Conservation (phyloP, 139 green algal genomes). For the Micractinium conductrix region DNA sequence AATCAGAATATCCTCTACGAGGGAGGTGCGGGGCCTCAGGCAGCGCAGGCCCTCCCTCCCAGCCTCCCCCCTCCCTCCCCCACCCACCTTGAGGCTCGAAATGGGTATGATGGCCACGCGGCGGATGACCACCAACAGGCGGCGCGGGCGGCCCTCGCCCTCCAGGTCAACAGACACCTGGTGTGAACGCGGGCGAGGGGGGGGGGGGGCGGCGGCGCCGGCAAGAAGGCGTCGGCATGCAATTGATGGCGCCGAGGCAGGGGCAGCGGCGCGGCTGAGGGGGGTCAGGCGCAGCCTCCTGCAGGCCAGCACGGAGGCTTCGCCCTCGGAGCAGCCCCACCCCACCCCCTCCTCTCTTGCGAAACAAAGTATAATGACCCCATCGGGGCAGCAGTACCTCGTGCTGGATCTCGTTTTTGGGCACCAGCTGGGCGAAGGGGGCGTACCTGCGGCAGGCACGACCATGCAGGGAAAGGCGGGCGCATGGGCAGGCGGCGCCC, state of each 20-base stretch:
- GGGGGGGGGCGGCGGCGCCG: too few relatives aligned
- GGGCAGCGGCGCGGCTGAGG: background rate
- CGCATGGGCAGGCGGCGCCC: too few relatives aligned
- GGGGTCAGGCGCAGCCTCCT: background rate
- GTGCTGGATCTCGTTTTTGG: constrained; percentile 4
- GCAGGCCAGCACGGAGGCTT: background rate
- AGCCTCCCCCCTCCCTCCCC: background rate
- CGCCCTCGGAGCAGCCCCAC: too few relatives aligned
- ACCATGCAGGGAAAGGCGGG: too few relatives aligned
- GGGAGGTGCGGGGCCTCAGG: too few relatives aligned
- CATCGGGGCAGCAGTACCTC: background rate
- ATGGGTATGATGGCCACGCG: constrained; percentile 37
- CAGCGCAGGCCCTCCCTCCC: too few relatives aligned
- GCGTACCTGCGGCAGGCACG: too few relatives aligned
- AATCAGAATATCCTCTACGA: background rate
- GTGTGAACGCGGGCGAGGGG: too few relatives aligned
- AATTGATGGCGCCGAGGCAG: background rate
- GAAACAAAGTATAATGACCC: background rate
- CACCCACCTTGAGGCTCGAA: background rate
- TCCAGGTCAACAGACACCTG: constrained; percentile 29
- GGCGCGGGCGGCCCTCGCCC: constrained; percentile 23
- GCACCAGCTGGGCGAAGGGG: constrained; percentile 22
- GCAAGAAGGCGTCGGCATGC: background rate
- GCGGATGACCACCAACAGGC: constrained; percentile 33
- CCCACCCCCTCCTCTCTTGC: background rate